Evolutionary conservation across 169 alveolate species (phyloP).

Genomic region (Miamiensis avidus): DNA sequence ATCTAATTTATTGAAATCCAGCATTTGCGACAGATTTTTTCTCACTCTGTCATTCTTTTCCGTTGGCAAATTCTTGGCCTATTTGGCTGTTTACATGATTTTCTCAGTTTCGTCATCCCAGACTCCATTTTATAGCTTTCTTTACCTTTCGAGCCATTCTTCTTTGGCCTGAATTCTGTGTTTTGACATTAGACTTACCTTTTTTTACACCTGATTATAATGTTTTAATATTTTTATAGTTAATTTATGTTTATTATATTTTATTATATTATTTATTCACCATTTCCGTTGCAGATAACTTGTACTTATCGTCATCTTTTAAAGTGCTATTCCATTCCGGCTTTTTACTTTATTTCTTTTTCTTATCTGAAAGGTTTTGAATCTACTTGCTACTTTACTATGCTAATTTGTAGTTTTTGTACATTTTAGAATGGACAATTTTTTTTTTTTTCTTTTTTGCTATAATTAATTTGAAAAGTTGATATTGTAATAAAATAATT

Average conservation of each 20-base stretch:
- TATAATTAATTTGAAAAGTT: too few relatives aligned
- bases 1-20: background rate
- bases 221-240: background rate
- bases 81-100: constrained; percentile 1
- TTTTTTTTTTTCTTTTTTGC: too few relatives aligned
- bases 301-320: constrained; percentile 9
- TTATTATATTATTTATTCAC: background rate
- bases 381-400: background rate
- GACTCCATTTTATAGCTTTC: constrained; percentile 9
- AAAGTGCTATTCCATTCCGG: constrained; percentile 18
- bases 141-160: constrained; percentile 23
- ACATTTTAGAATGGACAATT: background rate
- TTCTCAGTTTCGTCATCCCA: constrained; percentile 8
- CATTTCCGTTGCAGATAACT: constrained; percentile 2
- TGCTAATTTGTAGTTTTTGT: background rate
- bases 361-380: background rate
- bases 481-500: too few relatives aligned
- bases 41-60: background rate
- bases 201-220: constrained; percentile 5
- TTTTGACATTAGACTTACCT: constrained; percentile 5
- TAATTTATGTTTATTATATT: background rate
- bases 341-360: background rate
- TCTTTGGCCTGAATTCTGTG: constrained; percentile 20
- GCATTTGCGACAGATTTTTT: constrained; percentile 11
- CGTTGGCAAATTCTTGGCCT: constrained; percentile 3